Percentiles rank a stretch among this genome's conserved stretches.
Conservation (phyloP, 1,139 yeast species). For the Blastobotrys serpentis region DNA sequence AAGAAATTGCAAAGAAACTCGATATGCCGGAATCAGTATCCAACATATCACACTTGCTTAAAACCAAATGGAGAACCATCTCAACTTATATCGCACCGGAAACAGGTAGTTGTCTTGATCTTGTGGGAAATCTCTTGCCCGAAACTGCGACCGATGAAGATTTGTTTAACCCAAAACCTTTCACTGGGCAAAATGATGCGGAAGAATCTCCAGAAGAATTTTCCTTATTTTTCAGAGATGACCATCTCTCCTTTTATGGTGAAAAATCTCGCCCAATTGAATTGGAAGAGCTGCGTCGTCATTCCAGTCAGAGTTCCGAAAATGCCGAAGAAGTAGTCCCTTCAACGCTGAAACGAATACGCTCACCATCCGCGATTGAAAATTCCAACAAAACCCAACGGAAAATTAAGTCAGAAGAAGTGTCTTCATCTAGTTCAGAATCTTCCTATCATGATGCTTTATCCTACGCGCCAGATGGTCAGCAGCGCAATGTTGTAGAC, state of each 20-base stretch:
- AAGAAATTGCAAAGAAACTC: background rate
- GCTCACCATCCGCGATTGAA: too few species aligned
- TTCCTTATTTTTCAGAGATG: slow-evolving; percentile 2
- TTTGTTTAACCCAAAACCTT: background rate
- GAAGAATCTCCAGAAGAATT: slow-evolving; percentile 1
- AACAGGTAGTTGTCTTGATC: slow-evolving; percentile 1
- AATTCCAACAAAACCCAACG: background rate
- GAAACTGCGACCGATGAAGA: slow-evolving; percentile 1
- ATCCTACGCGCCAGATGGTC: background rate
- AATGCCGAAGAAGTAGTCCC: too few species aligned
- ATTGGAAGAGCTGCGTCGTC: background rate
- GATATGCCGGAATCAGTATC: background rate
- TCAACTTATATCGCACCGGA: background rate
- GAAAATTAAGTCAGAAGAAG: background rate
- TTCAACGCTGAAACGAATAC: too few species aligned
- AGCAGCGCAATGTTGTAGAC: background rate
- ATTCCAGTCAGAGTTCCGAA: background rate
- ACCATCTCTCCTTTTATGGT: background rate
- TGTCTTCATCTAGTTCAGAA: background rate
- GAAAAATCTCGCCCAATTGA: background rate
- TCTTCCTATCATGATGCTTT: background rate
- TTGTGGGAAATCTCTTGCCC: background rate
- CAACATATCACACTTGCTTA: background rate
- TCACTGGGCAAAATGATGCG: background rate
- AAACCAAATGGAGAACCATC: background rate